These are phyloP conservation scores for Cucumis sativus DNA, from an alignment of 306 rosid genomes.

Conservation along the genomic window Cucumber_9930_V3 NC_026657.2:22369501-22370000, in stretches of 20 bases:
- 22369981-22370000: too few relatives aligned
- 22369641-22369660: background rate
- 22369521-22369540: constrained; percentile 8
- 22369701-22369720: background rate
- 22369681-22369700: background rate
- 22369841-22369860: background rate
- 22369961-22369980: too few relatives aligned
- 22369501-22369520: constrained; percentile 81
- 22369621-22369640: background rate
- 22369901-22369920: background rate
- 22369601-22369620: background rate
- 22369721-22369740: background rate
- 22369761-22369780: background rate
- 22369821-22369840: background rate
- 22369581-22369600: background rate
- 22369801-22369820: background rate
- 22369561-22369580: background rate
- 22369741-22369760: background rate
- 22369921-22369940: background rate
- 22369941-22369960: background rate
- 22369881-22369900: background rate
- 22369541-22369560: constrained; percentile 2
- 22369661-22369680: background rate
- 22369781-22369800: background rate
- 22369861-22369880: background rate